Percentiles rank a stretch among this genome's conserved stretches.
These are phyloP conservation scores for Murraya koenigii DNA, from an alignment of 345 rosid genomes.

Conservation along the genomic window DNA sequence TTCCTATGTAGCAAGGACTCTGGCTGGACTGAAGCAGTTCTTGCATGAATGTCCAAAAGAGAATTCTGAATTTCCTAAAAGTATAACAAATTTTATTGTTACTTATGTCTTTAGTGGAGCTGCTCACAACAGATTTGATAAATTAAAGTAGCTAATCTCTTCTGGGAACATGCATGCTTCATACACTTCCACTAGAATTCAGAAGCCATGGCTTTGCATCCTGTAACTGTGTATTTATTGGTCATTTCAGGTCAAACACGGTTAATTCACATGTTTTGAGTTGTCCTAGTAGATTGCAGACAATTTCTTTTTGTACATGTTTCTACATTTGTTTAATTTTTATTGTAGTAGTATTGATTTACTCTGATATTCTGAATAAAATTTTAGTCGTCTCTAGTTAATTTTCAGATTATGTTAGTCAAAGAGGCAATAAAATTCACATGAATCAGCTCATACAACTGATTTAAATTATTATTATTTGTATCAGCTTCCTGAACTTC, in stretches of 20 bases:
- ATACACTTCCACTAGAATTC: background rate
- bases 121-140: background rate
- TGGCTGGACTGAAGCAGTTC: background rate
- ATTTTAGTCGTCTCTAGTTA: background rate
- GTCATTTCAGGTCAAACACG: background rate
- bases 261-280: background rate
- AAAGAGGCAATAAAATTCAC: background rate
- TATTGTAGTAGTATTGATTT: background rate
- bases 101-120: background rate
- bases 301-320: background rate
- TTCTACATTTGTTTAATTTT: background rate
- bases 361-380: background rate
- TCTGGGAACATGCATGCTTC: background rate
- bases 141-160: background rate
- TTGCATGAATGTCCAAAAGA: background rate
- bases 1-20: background rate
- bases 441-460: background rate
- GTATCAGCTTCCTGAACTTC: conserved; percentile 82
- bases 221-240: background rate
- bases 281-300: background rate
- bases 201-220: background rate
- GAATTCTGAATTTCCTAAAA: background rate
- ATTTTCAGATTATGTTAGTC: background rate
- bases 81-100: background rate
- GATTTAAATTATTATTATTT: conserved; percentile 5